Base-by-base conservation (phyloP, 192 early-diverging fungal genomes). In the Rhizoclosmatium globosum region DNA sequence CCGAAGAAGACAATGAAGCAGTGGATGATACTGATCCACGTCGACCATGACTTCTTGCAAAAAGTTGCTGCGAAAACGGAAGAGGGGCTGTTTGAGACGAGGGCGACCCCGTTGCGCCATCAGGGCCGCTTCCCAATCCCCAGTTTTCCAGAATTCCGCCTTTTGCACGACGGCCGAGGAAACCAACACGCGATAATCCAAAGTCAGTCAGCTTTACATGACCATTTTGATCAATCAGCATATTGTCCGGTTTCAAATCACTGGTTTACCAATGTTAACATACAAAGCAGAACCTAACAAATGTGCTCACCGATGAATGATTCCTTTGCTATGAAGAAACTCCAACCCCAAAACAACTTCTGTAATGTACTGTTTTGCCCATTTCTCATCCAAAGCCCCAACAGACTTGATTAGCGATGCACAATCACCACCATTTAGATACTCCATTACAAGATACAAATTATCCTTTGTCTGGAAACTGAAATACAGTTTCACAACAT, bases 141-240 rank as follows among this genome's bases (percentile, higher is more conserved):
- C 68, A 81, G 61, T 81, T 81, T 47, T 77, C 76, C 41, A 78
- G 69, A 17, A 80, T 21, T 13, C 79, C 80, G 0, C 86, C 91
- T 71, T 89, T 82, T 3, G 91, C 90, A 23, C 93, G 89, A 39
- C 95, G 89, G 11, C 93, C 95, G 41, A 95, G 84, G 66, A 96
- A 96, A 39, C 95, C 95, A 41, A 94, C 91, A 6, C 93, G 79
- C 0, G 94, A 94, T 13, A 96, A 76, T 2, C 95, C 95, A 88
- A 96, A 96, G 62, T 96, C 95, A 3, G 94, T 95, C 44, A 96
- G 79, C 81, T 96, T 96, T 47, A 96, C 75, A 79, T 96, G 93
- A 3, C 94, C 95, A 69, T 92, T 85, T 71, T 91, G 87, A 77
- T 95, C 93, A 82, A 96, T 96, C 19, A 96, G 81, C 39, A 96